phyloP scores from a whole-genome alignment of 371 early-diverging fungal genomes.

The Mucor mucedo region DNA sequence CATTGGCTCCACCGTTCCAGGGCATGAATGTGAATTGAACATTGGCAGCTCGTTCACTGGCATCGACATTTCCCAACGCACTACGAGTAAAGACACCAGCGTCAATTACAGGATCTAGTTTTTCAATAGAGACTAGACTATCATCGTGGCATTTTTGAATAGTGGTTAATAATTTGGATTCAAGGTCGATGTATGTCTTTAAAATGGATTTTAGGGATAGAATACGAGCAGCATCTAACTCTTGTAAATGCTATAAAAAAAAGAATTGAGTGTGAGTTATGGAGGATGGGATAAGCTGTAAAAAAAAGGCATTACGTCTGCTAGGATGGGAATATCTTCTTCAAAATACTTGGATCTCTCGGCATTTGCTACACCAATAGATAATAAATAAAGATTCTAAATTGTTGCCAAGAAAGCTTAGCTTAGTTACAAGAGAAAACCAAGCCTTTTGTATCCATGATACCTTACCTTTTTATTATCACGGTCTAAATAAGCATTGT shows the following conservation, averaged over 20 bases:
- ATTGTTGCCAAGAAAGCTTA: background rate
- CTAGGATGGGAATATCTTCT: slow-evolving; percentile 62
- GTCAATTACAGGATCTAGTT: slow-evolving; percentile 58
- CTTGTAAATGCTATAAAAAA: slow-evolving; percentile 63
- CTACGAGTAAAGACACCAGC: slow-evolving; percentile 53
- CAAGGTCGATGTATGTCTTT: slow-evolving; percentile 52
- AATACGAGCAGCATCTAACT: slow-evolving; percentile 59
- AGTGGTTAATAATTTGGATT: slow-evolving; percentile 44
- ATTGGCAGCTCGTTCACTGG: slow-evolving; percentile 30
- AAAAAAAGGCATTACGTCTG: slow-evolving; percentile 55
- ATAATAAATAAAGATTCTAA: slow-evolving; percentile 70
- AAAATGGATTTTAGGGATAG: slow-evolving; percentile 53
- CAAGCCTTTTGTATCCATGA: background rate
- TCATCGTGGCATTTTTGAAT: slow-evolving; percentile 47
- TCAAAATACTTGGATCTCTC: slow-evolving; percentile 64
- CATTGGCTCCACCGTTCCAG: slow-evolving; percentile 47
- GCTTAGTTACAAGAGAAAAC: background rate
- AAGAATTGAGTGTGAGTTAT: background rate
- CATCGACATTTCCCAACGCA: slow-evolving; percentile 15
- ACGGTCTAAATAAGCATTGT: slow-evolving; percentile 74
- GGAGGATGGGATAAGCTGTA: background rate
- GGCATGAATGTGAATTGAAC: slow-evolving; percentile 42
- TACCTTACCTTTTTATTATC: slow-evolving; percentile 75
- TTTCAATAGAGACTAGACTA: slow-evolving; percentile 36
- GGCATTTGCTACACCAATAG: slow-evolving; percentile 65